These are phyloP conservation scores for Sarocladium kiliense DNA, from an alignment of 2,329 filamentous ascomycete genomes.

Conservation along the genomic window DNA sequence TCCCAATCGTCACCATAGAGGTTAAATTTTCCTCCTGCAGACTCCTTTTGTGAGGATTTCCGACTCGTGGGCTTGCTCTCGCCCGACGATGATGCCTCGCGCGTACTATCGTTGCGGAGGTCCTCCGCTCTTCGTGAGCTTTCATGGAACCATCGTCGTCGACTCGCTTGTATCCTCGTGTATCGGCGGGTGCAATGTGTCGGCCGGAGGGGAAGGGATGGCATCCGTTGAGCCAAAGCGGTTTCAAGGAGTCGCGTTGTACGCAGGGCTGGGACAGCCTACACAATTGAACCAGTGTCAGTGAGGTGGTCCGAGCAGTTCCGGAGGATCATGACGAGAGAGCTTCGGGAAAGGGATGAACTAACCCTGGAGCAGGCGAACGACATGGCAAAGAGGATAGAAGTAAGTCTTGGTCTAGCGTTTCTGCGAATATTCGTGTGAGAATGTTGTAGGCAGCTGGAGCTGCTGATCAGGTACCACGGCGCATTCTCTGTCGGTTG, in stretches of 20 bases:
- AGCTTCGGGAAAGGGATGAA: background rate
- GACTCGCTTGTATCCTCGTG: background rate
- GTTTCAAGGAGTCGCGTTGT: background rate
- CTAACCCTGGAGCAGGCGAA: background rate
- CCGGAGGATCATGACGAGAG: too few relatives aligned
- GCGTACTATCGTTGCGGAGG: background rate
- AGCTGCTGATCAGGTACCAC: constrained; percentile 4
- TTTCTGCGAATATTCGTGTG: background rate
- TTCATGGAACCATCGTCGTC: background rate
- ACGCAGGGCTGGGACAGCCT: background rate
- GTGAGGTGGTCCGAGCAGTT: too few relatives aligned
- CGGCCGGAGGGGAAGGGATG: background rate
- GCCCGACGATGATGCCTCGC: background rate
- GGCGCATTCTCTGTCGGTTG: constrained; percentile 3
- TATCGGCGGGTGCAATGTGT: background rate
- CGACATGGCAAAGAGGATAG: background rate
- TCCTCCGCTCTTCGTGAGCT: background rate
- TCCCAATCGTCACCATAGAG: constrained; percentile 38
- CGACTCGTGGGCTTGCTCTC: constrained; percentile 11
- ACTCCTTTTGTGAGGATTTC: constrained; percentile 19
- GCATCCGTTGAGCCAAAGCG: background rate
- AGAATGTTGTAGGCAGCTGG: background rate
- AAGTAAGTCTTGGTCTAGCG: background rate
- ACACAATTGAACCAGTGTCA: background rate
- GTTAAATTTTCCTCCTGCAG: constrained; percentile 26